phyloP scores from a whole-genome alignment of 225 moss, liverwort and hornwort genomes.

The Physcomitrellopsis africana region DNA sequence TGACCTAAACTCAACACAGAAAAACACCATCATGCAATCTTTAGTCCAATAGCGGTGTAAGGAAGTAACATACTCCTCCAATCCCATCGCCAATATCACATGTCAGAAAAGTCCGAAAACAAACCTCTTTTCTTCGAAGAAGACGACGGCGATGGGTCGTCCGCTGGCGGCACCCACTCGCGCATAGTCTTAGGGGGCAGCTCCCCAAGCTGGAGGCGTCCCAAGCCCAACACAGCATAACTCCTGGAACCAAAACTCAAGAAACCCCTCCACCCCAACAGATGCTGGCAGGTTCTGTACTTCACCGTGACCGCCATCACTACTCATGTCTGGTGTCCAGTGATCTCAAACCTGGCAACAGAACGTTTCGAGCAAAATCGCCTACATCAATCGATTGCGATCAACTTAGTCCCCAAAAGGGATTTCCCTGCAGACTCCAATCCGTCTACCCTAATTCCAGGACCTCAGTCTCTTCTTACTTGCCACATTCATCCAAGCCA shows the following conservation, averaged over 20 bases:
- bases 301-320: slow-evolving; percentile 27
- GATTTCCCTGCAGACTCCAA: not conserved
- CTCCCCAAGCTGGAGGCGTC: slow-evolving; percentile 57
- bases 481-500: slow-evolving; percentile 16
- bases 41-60: not conserved
- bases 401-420: not conserved
- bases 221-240: slow-evolving; percentile 43
- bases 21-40: slow-evolving; percentile 22
- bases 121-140: slow-evolving; percentile 39
- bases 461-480: not conserved
- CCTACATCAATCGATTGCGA: not conserved
- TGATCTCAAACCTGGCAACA: not conserved
- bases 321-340: not conserved
- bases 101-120: slow-evolving; percentile 17
- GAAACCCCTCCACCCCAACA: slow-evolving; percentile 9
- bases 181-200: slow-evolving; percentile 29
- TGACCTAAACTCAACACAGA: slow-evolving; percentile 21
- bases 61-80: not conserved
- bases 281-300: slow-evolving; percentile 23
- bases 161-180: slow-evolving; percentile 51
- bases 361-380: slow-evolving; percentile 11
- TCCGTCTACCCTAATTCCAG: not conserved
- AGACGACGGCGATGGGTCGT: slow-evolving; percentile 31
- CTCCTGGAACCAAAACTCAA: slow-evolving; percentile 17
- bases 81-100: not conserved